Percentiles rank a stretch among this genome's conserved stretches.
Conservation (phyloP, 2,329 filamentous ascomycete species). For the Bertia moriformis region DNA sequence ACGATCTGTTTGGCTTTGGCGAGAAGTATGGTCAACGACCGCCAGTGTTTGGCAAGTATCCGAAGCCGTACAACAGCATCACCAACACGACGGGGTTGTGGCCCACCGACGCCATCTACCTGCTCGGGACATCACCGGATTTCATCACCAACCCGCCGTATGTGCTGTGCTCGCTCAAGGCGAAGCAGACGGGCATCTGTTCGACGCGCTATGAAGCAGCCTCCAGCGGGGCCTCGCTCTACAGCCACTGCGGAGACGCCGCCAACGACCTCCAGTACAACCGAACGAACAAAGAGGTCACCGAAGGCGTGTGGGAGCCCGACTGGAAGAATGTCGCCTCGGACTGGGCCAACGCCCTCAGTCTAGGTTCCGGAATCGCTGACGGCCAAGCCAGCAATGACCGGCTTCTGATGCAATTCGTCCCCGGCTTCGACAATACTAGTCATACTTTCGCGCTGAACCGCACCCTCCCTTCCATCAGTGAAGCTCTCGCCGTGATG, state of each 20-base stretch:
- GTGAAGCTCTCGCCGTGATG: constrained; percentile 60
- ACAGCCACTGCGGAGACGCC: constrained; percentile 43
- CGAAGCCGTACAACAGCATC: constrained; percentile 51
- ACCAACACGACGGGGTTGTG: constrained; percentile 31
- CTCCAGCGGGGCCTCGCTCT: constrained; percentile 40
- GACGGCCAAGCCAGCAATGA: constrained; percentile 43
- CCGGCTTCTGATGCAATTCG: constrained; percentile 39
- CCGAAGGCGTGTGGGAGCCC: constrained; percentile 14
- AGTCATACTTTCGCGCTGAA: constrained; percentile 21
- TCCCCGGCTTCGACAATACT: constrained; percentile 17
- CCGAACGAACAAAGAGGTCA: constrained; percentile 18
- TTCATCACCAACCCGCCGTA: constrained; percentile 27
- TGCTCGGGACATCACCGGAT: constrained; percentile 30
- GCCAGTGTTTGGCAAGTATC: constrained; percentile 37
- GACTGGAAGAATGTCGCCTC: constrained; percentile 41
- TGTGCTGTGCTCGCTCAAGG: constrained; percentile 53
- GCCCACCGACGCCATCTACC: constrained; percentile 42
- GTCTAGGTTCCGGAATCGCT: constrained; percentile 36
- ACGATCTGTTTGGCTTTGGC: constrained; percentile 59
- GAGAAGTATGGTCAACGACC: constrained; percentile 30
- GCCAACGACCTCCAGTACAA: constrained; percentile 39
- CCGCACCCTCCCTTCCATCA: constrained; percentile 46
- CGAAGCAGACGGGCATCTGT: constrained; percentile 49
- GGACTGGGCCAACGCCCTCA: constrained; percentile 37
- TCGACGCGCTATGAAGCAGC: constrained; percentile 47